A percentile compares a stretch with the other conserved stretches of the same genome.
These are phyloP conservation scores for Quercus tomentella DNA, from an alignment of 331 rosid genomes.

Conservation along the genomic window DNA sequence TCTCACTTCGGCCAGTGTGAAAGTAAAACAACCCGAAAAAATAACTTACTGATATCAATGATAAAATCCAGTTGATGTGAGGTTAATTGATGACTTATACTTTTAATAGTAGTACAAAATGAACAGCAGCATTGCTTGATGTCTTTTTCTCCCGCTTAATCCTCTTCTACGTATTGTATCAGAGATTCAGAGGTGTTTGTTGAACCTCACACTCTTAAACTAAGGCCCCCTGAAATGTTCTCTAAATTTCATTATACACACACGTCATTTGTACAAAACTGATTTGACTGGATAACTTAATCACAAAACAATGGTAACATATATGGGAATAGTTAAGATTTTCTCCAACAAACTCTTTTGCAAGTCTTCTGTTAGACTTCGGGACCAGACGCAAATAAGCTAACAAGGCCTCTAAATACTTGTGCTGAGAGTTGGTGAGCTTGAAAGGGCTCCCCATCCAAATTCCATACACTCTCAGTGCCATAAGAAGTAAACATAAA, in stretches of 20 bases:
- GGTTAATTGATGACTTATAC: too few relatives aligned
- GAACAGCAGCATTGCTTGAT: too few relatives aligned
- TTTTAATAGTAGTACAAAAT: too few relatives aligned
- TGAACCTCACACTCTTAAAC: not conserved
- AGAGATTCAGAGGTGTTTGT: not conserved
- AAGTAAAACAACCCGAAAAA: too few relatives aligned
- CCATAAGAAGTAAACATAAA: slow-evolving; percentile 81
- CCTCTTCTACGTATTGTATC: not conserved
- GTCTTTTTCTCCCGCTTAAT: not conserved
- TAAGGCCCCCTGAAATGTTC: not conserved
- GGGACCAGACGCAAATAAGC: slow-evolving; percentile 86
- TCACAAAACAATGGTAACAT: not conserved
- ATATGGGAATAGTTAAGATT: slow-evolving; percentile 3
- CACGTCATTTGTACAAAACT: not conserved
- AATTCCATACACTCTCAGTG: slow-evolving; percentile 80
- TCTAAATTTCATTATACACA: not conserved
- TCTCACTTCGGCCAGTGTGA: too few relatives aligned
- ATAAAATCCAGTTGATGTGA: too few relatives aligned
- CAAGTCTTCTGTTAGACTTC: slow-evolving; percentile 42
- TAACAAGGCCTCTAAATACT: slow-evolving; percentile 79
- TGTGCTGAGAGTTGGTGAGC: slow-evolving; percentile 95
- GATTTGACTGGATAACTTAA: not conserved
- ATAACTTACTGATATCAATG: too few relatives aligned
- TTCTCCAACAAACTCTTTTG: slow-evolving; percentile 3
- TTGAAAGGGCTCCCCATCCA: slow-evolving; percentile 76